A percentile compares a stretch with the other conserved stretches of the same genome.
Evolutionary conservation across 495 filamentous ascomycete genomes (phyloP).

Genomic region (Tirmania nivea): DNA sequence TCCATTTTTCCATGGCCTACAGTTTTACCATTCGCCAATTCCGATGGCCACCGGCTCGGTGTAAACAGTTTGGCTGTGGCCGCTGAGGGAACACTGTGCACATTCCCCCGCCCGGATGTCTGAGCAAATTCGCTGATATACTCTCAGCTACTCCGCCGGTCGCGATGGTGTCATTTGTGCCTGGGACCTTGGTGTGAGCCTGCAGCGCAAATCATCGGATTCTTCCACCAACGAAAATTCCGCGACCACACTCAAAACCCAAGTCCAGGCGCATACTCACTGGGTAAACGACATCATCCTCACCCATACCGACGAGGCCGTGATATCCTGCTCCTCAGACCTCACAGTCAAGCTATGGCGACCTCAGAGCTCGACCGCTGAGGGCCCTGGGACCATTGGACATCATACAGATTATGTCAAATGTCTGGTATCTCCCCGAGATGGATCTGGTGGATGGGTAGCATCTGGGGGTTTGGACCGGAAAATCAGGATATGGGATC

Average conservation of each 20-base stretch:
- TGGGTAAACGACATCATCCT: conserved; percentile 97
- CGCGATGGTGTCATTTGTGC: conserved; percentile 90
- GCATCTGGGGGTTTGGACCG: conserved; percentile 91
- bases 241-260: conserved; percentile 54
- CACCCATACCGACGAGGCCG: conserved; percentile 54
- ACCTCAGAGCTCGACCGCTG: conserved; percentile 46
- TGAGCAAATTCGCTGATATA: neutral
- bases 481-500: conserved; percentile 80
- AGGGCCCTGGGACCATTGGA: conserved; percentile 60
- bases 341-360: conserved; percentile 89
- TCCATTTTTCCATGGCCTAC: conserved; percentile 1
- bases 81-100: conserved; percentile 67
- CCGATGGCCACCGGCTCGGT: conserved; percentile 75
- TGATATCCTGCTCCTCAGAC: conserved; percentile 90
- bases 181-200: conserved; percentile 60
- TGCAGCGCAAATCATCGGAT: conserved; percentile 20
- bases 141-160: conserved; percentile 69
- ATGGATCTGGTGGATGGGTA: conserved; percentile 55
- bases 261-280: conserved; percentile 94
- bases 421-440: conserved; percentile 55
- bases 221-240: conserved; percentile 14
- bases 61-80: conserved; percentile 88
- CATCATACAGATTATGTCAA: conserved; percentile 94
- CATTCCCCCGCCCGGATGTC: conserved; percentile 21
- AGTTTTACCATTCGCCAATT: conserved; percentile 91